Base-by-base conservation (phyloP, 148 eudicot species). In the Silene uniflora region DNA sequence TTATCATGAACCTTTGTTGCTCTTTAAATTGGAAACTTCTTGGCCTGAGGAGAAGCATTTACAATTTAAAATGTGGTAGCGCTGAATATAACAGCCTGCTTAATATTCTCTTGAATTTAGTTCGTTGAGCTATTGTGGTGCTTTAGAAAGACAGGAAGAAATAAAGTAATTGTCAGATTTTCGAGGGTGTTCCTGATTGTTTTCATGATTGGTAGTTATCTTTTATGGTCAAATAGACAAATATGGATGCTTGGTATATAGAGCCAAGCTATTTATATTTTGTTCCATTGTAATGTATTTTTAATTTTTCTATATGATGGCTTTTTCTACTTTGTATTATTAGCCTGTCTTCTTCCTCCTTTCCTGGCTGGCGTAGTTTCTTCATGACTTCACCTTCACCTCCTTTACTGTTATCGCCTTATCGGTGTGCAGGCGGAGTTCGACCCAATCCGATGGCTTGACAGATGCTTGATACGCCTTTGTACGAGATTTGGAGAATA, bases 381-480 rank as follows among this genome's bases (percentile, higher is more conserved):
- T 39, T 59, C 25, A n/a, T 59, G n/a, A 71, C 62, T 55, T 71
- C 62, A 52, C 62, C 62, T 55, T 71, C 62, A 52, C 62, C 27
- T 24, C 59, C 4, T 52, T 67, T 5, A n/a, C 8, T 10, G 72
- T 23, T 25, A 24, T 75, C 77, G 62, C 16, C 67, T 23, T 25
- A 24, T 75, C 77, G 62, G 47, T 67, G n/a, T 84, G 79, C 91
- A 95, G 98, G 92, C 96, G 71, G 98, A 95, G 81, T 90, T 92
- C 74, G 98, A 95, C 72, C 98, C 98, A 29, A 89, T 95, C 73
- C 83, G 97, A 82, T 95, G 98, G 98, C 90, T 95, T 73, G 98
- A 95, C 83, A 92, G 89, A 79, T 89, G 93, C 19, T 75, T 95
- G 80, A 95, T 95, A 68, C 96, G 86, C 77, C 61, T 95, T 75